Conservation (phyloP, 768 basidiomycete genomes). For the Rhodosporidiobolus sp. region DNA sequence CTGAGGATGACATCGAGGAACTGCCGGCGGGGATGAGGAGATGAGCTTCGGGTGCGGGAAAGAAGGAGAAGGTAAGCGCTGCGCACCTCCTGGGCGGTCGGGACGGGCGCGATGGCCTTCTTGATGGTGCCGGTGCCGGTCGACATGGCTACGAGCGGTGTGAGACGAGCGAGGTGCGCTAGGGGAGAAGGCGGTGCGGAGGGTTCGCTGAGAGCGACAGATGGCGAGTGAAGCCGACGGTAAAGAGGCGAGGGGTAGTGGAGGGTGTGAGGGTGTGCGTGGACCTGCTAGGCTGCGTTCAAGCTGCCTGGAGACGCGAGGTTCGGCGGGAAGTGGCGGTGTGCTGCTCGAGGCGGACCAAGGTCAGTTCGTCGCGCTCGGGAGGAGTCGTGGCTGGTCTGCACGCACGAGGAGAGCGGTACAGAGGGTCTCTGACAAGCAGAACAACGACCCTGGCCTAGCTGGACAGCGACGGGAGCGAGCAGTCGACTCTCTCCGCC, state of each 20-base stretch:
- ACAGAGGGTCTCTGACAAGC: neutral
- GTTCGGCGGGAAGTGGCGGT: neutral
- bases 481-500: too few relatives aligned
- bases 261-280: neutral
- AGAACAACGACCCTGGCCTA: neutral
- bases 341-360: neutral
- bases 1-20: conserved; percentile 75
- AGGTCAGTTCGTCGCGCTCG: neutral
- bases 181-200: neutral
- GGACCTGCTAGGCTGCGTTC: neutral
- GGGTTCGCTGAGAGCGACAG: neutral
- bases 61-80: neutral
- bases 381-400: neutral
- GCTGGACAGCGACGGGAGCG: neutral
- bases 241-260: neutral
- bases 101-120: conserved; percentile 97
- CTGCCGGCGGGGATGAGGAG: neutral
- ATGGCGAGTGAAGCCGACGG: neutral
- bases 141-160: neutral
- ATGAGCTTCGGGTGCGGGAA: conserved; percentile 15
- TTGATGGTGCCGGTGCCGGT: conserved; percentile 32
- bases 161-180: neutral
- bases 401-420: neutral
- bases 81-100: conserved; percentile 81
- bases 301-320: neutral